phyloP scores from a whole-genome alignment of 805 yeast species.

The Yarrowia keelungensis region DNA sequence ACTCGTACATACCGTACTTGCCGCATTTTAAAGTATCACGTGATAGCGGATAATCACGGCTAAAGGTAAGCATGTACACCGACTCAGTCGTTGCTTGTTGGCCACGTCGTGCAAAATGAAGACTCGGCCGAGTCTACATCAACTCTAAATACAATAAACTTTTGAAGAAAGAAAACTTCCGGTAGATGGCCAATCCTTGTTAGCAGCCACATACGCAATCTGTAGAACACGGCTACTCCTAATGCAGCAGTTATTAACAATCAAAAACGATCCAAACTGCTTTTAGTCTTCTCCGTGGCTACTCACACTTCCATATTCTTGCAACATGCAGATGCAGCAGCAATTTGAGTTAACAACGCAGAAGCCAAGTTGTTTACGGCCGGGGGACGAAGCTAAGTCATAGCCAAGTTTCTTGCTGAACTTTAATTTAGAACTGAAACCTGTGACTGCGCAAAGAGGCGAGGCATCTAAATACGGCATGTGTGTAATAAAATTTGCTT shows the following conservation, averaged over 20 bases:
- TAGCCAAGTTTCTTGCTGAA: conserved; percentile 10
- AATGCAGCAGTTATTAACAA: no score
- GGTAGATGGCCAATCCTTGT: no score
- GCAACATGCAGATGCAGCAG: background rate
- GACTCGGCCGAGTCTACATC: background rate
- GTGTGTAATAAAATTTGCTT: background rate
- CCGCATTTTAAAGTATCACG: no score
- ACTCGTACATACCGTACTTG: no score
- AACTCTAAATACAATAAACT: background rate
- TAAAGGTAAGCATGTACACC: background rate
- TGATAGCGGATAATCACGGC: conserved; percentile 1
- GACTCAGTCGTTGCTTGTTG: no score
- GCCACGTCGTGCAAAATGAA: background rate
- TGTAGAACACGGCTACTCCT: no score
- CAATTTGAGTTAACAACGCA: conserved; percentile 22
- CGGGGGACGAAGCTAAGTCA: conserved; percentile 8
- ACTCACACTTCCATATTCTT: no score
- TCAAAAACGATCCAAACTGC: no score
- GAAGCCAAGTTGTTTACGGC: conserved; percentile 33
- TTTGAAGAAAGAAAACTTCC: background rate
- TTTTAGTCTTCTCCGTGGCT: no score
- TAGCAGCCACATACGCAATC: no score
- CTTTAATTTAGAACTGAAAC: background rate
- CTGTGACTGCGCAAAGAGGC: background rate
- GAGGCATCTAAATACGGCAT: conserved; percentile 18